Evolutionary conservation across 441 rosid genomes (phyloP).

Genomic region (Lepidium campestre): DNA sequence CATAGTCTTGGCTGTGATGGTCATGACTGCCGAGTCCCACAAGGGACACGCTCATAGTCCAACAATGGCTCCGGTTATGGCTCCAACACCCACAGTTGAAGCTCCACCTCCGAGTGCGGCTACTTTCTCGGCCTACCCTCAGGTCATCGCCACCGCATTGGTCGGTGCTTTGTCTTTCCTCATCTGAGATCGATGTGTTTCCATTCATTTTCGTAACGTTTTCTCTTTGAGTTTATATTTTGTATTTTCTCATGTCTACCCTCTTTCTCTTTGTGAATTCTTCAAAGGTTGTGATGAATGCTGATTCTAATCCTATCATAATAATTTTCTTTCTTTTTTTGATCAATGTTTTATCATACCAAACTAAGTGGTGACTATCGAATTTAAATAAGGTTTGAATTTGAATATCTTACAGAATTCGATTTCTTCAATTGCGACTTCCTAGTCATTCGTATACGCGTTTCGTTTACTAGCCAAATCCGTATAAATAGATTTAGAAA

Average conservation of each 20-base stretch:
- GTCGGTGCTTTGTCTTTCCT: slow-evolving; percentile 22
- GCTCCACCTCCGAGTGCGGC: slow-evolving; percentile 28
- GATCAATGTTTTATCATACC: no score
- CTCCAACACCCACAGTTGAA: background rate
- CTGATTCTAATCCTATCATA: background rate
- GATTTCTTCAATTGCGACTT: no score
- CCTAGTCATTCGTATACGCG: no score
- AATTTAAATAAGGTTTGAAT: no score
- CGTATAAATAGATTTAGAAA: no score
- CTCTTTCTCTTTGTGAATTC: background rate
- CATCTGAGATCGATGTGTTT: background rate
- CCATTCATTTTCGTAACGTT: background rate
- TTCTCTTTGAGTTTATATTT: background rate
- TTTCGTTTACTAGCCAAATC: no score
- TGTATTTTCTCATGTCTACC: background rate
- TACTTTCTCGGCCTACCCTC: slow-evolving; percentile 27
- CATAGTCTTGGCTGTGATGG: slow-evolving; percentile 28
- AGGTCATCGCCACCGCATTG: slow-evolving; percentile 22
- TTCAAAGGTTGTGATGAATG: background rate
- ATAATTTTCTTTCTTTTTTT: background rate
- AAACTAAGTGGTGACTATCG: no score
- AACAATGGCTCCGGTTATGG: background rate
- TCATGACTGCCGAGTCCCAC: slow-evolving; percentile 25
- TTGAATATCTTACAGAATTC: no score
- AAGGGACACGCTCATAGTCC: background rate